Evolutionary conservation across 345 rosid genomes (phyloP).

Genomic region (Sapria himalayana): DNA sequence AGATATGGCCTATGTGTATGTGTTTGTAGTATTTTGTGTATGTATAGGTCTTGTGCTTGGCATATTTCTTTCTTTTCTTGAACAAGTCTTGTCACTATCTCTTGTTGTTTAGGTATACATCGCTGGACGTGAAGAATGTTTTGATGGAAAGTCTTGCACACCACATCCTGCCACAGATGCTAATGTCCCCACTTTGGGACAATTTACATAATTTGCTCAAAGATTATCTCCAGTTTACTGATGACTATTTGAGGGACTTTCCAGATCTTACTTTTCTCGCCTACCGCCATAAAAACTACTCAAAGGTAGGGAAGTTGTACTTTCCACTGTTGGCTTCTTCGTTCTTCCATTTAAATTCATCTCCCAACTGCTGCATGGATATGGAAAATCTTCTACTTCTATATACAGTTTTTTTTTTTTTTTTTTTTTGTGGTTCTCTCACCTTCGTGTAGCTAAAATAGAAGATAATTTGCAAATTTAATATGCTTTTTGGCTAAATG

Average conservation of each 20-base stretch:
- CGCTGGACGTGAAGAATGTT: constrained; percentile 93
- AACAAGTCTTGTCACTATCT: neutral
- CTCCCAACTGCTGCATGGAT: no score
- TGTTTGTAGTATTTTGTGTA: no score
- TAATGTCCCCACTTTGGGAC: constrained; percentile 65
- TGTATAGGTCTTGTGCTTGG: no score
- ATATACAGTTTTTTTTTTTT: no score
- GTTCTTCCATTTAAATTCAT: neutral
- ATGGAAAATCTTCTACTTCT: no score
- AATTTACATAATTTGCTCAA: constrained; percentile 49
- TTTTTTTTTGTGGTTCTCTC: no score
- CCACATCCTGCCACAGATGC: constrained; percentile 68
- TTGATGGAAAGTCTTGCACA: constrained; percentile 81
- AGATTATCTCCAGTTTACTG: constrained; percentile 93
- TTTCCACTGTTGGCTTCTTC: neutral
- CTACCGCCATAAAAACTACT: constrained; percentile 89
- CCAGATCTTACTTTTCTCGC: constrained; percentile 96
- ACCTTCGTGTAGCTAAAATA: no score
- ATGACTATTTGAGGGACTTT: constrained; percentile 90
- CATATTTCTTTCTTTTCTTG: neutral
- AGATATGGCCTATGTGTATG: no score
- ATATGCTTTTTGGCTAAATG: no score
- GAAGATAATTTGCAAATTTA: no score
- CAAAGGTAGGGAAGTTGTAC: constrained; percentile 36
- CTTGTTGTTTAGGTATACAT: constrained; percentile 44